Evolutionary conservation across 1,284 basidiomycete species (phyloP), one percentile per base, ranked within the genome.

Genomic region (Mycosarcoma maydis): DNA sequence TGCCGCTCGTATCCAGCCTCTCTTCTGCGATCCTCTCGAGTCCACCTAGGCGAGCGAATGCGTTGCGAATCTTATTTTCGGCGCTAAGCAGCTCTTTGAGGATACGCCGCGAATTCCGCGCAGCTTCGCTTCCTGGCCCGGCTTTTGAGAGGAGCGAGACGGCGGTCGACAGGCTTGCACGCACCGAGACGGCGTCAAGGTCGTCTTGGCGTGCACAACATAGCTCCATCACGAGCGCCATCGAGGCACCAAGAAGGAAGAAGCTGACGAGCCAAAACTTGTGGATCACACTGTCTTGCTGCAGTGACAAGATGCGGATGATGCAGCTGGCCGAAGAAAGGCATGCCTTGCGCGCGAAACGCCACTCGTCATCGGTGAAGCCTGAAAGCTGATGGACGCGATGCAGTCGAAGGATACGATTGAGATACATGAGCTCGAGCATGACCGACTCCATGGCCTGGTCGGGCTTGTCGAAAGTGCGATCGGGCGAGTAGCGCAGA

Each of bases 391-490:
- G 65, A 36, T 77, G 73, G 8, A 76, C 76, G 17, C 78, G 70
- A 57, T 80, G 78, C 19, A 80, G 39, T 19, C 78, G 74, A 23
- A 80, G 51, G 32, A 78, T 59, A n/a, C 78, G 73, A 30, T 74
- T 80, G 46, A 73, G 75, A n/a, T 68, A 76, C 42, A 72, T 79
- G 34, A 80, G 56, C 30, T 74, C 62, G 36, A 80, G 76, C 49
- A 76, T 70, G 26, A 78, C 54, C 29, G 72, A 62, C 36, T 80
- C 77, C 73, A 76, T 77, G 13, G 50, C 53, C 40, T 64, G 52
- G 39, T 71, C 49, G 22, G 61, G 48, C 29, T 65, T 41, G 37
- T 78, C 76, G 17, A 74, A 65, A 14, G 67, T 33, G 24, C 65
- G 65, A 6, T 76, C 68, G 23, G 77, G 66, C 37, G 78, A 74